Conservation (phyloP, 2,329 filamentous ascomycete genomes). For the Alternaria sp. region DNA sequence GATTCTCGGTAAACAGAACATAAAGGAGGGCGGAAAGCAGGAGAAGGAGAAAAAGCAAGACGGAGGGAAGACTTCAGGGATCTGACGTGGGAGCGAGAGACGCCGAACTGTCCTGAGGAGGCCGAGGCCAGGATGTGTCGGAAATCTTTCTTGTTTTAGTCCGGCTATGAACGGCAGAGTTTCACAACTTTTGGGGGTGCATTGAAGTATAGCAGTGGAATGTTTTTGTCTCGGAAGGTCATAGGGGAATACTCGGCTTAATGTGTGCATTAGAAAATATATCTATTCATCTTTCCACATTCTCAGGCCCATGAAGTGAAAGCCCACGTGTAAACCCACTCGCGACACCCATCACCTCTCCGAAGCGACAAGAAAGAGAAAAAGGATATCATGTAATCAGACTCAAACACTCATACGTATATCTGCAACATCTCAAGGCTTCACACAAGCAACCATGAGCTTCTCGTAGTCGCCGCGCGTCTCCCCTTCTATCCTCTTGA, state of each 20-base stretch:
- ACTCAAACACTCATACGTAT: background rate
- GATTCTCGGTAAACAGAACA: background rate
- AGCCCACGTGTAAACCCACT: rapidly evolving
- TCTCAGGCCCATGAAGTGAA: background rate
- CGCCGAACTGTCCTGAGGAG: background rate
- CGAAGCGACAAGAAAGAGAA: background rate
- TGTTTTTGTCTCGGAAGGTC: background rate
- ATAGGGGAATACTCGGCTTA: background rate
- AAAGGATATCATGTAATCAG: conserved; percentile 2
- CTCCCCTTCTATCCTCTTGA: conserved; percentile 76
- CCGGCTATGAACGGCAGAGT: background rate
- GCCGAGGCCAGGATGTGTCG: background rate
- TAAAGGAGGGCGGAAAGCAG: background rate
- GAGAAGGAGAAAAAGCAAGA: background rate
- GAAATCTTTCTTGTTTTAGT: background rate
- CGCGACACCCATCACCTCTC: background rate
- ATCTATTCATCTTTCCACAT: background rate
- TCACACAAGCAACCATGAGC: conserved; percentile 72
- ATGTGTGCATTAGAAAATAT: background rate
- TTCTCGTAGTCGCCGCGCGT: conserved; percentile 83
- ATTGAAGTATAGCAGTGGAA: background rate
- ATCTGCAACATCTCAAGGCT: conserved; percentile 23
- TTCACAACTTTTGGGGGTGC: background rate
- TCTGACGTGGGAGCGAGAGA: background rate
- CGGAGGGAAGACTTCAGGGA: background rate